These are phyloP conservation scores for Dioszegia aurantiaca DNA, from an alignment of 768 basidiomycete genomes.

Conservation along the genomic window DNA sequence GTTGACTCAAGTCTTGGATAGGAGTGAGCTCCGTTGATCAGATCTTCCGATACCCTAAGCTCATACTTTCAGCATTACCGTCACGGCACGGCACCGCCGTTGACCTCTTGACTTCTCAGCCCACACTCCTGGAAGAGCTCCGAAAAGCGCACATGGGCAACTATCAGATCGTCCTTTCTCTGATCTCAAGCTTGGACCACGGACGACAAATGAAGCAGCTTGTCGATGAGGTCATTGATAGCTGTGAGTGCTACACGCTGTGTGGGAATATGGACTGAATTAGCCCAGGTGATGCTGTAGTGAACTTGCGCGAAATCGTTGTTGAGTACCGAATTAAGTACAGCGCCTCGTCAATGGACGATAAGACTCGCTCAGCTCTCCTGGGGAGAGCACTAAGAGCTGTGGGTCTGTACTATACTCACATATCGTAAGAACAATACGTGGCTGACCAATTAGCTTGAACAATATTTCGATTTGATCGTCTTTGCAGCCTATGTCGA, in stretches of 20 bases:
- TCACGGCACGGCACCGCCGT: conserved; percentile 71
- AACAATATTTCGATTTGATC: conserved; percentile 75
- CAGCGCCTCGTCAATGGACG: conserved; percentile 72
- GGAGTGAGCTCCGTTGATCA: conserved; percentile 24
- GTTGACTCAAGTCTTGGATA: conserved; percentile 51
- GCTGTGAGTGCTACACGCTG: conserved; percentile 57
- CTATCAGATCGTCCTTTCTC: conserved; percentile 83
- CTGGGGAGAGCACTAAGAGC: conserved; percentile 41
- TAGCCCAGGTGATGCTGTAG: conserved; percentile 76
- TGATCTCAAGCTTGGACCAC: conserved; percentile 87
- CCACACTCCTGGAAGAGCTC: conserved; percentile 75
- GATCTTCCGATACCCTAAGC: too few species aligned
- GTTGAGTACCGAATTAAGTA: conserved; percentile 78
- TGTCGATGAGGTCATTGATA: conserved; percentile 86
- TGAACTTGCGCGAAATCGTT: conserved; percentile 86
- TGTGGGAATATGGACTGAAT: neutral
- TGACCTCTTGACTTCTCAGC: conserved; percentile 74
- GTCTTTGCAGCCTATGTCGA: conserved; percentile 87
- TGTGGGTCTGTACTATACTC: too few species aligned
- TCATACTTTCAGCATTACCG: conserved; percentile 68
- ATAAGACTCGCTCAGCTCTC: conserved; percentile 55
- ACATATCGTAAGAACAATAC: too few species aligned
- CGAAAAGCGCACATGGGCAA: conserved; percentile 89
- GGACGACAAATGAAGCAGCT: conserved; percentile 81
- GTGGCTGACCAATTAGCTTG: conserved; percentile 40